phyloP scores from a whole-genome alignment of 192 early-diverging fungal genomes.

The Lobulomyces angularis region DNA sequence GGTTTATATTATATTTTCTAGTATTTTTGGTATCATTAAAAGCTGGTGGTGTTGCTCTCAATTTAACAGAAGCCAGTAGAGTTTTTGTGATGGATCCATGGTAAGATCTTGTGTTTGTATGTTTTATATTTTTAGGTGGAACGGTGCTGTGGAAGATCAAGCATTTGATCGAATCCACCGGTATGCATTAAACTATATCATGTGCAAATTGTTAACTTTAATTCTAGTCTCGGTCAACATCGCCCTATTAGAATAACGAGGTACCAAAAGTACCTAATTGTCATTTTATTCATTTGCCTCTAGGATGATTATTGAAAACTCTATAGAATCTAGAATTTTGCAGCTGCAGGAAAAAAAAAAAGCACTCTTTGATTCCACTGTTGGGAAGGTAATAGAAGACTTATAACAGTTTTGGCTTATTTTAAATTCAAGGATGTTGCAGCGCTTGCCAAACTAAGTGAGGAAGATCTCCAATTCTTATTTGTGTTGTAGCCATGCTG shows the following conservation, averaged over 20 bases:
- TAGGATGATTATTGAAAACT: conserved; percentile 78
- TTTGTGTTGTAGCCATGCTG: conserved; percentile 71
- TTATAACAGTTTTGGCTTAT: conserved; percentile 16
- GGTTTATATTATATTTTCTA: conserved; percentile 10
- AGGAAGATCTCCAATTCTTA: conserved; percentile 73
- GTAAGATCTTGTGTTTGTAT: conserved; percentile 3
- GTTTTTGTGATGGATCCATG: conserved; percentile 60
- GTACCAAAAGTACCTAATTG: not conserved
- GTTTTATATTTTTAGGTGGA: conserved; percentile 11
- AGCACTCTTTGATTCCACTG: conserved; percentile 72
- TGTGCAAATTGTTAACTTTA: not conserved
- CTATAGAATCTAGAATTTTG: conserved; percentile 78
- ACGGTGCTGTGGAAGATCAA: conserved; percentile 53
- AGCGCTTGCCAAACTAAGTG: conserved; percentile 25
- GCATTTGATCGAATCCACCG: conserved; percentile 93
- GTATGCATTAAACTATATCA: not conserved
- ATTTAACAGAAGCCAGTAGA: conserved; percentile 77
- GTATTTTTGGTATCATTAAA: conserved; percentile 85
- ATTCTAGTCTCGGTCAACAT: conserved; percentile 58
- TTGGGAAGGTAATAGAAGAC: conserved; percentile 69
- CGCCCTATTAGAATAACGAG: conserved; percentile 80
- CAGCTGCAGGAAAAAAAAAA: conserved; percentile 91
- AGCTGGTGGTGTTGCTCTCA: conserved; percentile 84
- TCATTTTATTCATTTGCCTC: too few relatives aligned
- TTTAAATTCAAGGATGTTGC: not conserved